Evolutionary conservation across 257 asterid genomes (phyloP), one percentile per base, ranked within the genome.

Genomic region (Plantago ovata): DNA sequence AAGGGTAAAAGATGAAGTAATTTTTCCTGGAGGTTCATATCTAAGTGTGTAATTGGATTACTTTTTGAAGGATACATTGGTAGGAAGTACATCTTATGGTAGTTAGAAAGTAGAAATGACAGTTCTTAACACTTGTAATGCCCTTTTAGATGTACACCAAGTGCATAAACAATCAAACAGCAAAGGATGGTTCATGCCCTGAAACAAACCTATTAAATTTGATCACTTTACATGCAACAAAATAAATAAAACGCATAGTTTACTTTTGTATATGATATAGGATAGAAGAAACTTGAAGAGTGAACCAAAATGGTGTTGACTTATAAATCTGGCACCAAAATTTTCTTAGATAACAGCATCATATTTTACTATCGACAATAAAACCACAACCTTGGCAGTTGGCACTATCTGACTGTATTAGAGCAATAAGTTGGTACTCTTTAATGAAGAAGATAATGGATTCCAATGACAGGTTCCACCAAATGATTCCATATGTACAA

Each of bases 1-100:
- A 19, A 54, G 23, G 16, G 60, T 38, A 32, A 54, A 9, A 3
- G 43, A 32, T 23, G 10, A 13, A 9, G 24, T n/a, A n/a, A n/a
- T n/a, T 44, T 22, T 13, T 23, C 3, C 24, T 23, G 12, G 21
- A n/a, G 58, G 13, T 13, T 40, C 22, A 20, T 46, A 42, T 43
- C 14, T 18, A 39, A 39, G 7, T 11, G 8, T 23, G 28, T 23
- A 23, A 15, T 59, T 59, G 41, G 3, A 28, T 24, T 44, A 59
- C 45, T 59, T 36, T 15, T 46, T 21, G 12, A 42, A 1, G 42
- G 6, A 39, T 8, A 33, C 51, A 13, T 58, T 58, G 33, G 41
- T 50, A 50, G 56, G 56, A 36, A 50, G 56, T 50, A 50, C 28
- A 50, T 60, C 44, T 10, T 36, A 23, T 54, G 1, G 44, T 54